Percentiles rank a stretch among this genome's conserved stretches.
phyloP scores from a whole-genome alignment of 1,284 basidiomycete species.

The Papiliotrema flavescens region DNA sequence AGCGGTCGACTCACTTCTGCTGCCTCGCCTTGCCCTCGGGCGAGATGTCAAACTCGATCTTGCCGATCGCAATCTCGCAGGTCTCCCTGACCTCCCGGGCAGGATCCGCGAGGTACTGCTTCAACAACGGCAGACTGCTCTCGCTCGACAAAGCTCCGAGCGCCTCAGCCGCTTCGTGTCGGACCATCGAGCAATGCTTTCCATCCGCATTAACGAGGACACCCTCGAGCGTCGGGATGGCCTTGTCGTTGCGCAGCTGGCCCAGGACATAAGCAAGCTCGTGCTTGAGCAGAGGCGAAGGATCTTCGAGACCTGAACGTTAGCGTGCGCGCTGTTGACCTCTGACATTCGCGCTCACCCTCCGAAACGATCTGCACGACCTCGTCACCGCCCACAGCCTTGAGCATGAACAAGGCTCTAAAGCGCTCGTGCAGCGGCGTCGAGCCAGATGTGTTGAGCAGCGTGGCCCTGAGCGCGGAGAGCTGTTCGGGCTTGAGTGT shows the following conservation, averaged over 20 bases:
- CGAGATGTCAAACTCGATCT: constrained; percentile 85
- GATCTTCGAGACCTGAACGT: constrained; percentile 72
- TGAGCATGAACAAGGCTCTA: constrained; percentile 88
- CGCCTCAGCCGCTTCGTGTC: constrained; percentile 98
- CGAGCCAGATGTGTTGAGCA: constrained; percentile 71
- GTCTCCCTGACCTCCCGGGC: constrained; percentile 89
- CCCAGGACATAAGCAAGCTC: constrained; percentile 97
- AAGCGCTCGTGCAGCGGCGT: constrained; percentile 85
- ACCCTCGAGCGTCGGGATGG: constrained; percentile 72
- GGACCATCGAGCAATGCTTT: constrained; percentile 73
- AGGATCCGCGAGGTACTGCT: constrained; percentile 68
- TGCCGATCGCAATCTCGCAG: constrained; percentile 92
- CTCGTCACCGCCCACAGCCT: constrained; percentile 67
- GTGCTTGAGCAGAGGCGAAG: constrained; percentile 90
- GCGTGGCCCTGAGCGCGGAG: constrained; percentile 47
- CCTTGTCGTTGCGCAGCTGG: constrained; percentile 73
- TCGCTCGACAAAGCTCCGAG: constrained; percentile 86
- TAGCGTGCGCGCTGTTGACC: not conserved
- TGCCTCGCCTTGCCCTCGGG: constrained; percentile 47
- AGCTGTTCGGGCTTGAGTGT: constrained; percentile 42
- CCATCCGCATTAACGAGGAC: constrained; percentile 65
- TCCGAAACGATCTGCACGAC: constrained; percentile 82
- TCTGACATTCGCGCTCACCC: constrained; percentile 53
- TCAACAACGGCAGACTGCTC: constrained; percentile 66
- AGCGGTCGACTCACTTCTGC: constrained; percentile 36